phyloP scores from a whole-genome alignment of 2,329 filamentous ascomycete species.

The Cladophialophora psammophila region DNA sequence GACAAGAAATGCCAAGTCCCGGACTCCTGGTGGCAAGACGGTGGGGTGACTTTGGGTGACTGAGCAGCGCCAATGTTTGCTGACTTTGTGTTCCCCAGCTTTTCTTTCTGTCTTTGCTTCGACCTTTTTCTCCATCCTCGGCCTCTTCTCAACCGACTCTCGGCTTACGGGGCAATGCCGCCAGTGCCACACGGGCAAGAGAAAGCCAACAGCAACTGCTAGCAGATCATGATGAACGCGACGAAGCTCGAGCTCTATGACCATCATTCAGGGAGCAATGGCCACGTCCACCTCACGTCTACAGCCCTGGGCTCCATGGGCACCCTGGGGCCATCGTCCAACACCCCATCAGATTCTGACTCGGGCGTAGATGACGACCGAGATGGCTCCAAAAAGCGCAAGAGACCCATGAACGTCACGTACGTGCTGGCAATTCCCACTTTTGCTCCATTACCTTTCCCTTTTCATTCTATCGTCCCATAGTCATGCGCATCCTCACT shows the following conservation, averaged over 20 bases:
- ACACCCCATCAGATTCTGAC: conserved; percentile 34
- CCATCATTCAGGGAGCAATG: conserved; percentile 22
- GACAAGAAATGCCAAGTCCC: not conserved
- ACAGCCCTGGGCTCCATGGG: conserved; percentile 2
- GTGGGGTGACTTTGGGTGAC: conserved; percentile 4
- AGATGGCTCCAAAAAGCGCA: conserved; percentile 60
- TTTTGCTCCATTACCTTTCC: not conserved
- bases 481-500: conserved; percentile 27
- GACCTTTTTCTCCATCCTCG: conserved; percentile 24
- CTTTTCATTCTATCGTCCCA: conserved; percentile 1
- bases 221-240: conserved; percentile 24
- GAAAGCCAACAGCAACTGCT: conserved; percentile 2
- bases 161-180: conserved; percentile 21
- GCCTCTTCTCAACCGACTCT: conserved; percentile 28
- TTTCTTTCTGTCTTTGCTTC: conserved; percentile 19
- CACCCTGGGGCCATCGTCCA: conserved; percentile 13
- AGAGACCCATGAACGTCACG: conserved; percentile 56
- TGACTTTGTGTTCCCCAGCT: conserved; percentile 28
- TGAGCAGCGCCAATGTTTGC: not conserved
- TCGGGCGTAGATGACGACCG: conserved; percentile 56
- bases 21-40: not conserved
- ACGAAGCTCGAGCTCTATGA: conserved; percentile 40
- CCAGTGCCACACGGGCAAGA: not conserved
- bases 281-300: conserved; percentile 21
- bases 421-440: conserved; percentile 31